Evolutionary conservation across 768 basidiomycete species (phyloP).

Genomic region (Polyporus arcularius): DNA sequence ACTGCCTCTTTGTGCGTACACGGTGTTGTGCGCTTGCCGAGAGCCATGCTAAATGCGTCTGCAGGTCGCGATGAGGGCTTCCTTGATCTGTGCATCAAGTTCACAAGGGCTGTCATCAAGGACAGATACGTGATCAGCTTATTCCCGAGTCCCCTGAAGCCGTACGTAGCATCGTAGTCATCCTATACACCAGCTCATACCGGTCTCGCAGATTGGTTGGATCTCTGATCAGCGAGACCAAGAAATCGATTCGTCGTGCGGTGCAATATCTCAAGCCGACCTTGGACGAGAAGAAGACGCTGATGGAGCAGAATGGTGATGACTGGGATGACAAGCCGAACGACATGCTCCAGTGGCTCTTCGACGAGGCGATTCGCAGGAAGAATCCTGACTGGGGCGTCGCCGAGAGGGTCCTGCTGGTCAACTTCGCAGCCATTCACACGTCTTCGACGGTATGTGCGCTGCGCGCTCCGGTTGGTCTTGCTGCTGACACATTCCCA

Average conservation of each 20-base stretch:
- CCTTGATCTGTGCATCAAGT: slow-evolving; percentile 30
- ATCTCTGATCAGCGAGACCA: slow-evolving; percentile 16
- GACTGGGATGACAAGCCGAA: slow-evolving; percentile 35
- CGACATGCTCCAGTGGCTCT: slow-evolving; percentile 36
- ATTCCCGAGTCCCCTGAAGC: slow-evolving; percentile 35
- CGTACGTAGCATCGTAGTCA: slow-evolving; percentile 25
- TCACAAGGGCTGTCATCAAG: slow-evolving; percentile 34
- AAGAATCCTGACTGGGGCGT: slow-evolving; percentile 18
- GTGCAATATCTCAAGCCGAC: slow-evolving; percentile 29
- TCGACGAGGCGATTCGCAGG: slow-evolving; percentile 29
- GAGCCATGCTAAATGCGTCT: background rate
- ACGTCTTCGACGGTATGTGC: slow-evolving; percentile 18
- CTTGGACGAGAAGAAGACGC: slow-evolving; percentile 30
- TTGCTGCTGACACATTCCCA: slow-evolving; percentile 6
- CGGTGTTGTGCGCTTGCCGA: background rate
- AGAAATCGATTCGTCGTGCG: slow-evolving; percentile 4
- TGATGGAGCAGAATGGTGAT: slow-evolving; percentile 26
- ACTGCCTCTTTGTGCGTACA: slow-evolving; percentile 43
- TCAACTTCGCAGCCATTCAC: slow-evolving; percentile 29
- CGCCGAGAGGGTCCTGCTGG: slow-evolving; percentile 28
- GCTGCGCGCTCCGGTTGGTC: slow-evolving; percentile 11
- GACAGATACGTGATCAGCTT: slow-evolving; percentile 23
- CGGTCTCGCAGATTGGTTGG: slow-evolving; percentile 19
- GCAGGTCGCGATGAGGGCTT: slow-evolving; percentile 39
- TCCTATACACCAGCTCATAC: background rate